Evolutionary conservation across 805 yeast genomes (phyloP).

Genomic region (Lipomyces spencermartinsiae): DNA sequence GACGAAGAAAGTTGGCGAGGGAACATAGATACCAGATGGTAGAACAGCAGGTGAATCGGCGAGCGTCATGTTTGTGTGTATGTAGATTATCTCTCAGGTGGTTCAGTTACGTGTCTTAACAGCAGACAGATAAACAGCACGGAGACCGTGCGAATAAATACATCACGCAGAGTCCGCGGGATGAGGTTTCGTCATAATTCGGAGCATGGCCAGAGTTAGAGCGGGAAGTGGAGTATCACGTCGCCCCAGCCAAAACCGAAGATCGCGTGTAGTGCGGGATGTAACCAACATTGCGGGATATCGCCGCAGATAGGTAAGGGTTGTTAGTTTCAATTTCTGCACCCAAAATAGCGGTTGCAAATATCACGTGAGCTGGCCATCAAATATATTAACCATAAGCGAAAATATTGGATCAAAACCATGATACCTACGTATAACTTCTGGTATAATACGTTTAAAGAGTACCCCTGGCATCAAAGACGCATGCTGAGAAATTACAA

Average conservation of each 20-base stretch:
- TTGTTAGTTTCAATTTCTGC: no score
- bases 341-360: no score
- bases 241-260: no score
- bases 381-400: no score
- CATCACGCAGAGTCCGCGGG: background rate
- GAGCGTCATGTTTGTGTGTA: constrained; percentile 1
- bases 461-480: background rate
- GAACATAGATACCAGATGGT: constrained; percentile 54
- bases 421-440: no score
- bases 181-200: background rate
- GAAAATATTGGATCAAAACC: no score
- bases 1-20: constrained; percentile 62
- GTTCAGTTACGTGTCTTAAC: background rate
- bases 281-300: no score
- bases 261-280: no score
- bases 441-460: no score
- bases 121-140: background rate
- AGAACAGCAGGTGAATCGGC: constrained; percentile 7
- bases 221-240: no score
- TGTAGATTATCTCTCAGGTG: background rate
- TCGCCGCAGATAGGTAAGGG: no score
- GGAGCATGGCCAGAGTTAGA: background rate
- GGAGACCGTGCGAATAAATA: background rate
- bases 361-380: no score
- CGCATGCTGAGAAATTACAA: background rate